Conservation (phyloP, 495 filamentous ascomycete genomes). For the Hypoxylon subgilvum region DNA sequence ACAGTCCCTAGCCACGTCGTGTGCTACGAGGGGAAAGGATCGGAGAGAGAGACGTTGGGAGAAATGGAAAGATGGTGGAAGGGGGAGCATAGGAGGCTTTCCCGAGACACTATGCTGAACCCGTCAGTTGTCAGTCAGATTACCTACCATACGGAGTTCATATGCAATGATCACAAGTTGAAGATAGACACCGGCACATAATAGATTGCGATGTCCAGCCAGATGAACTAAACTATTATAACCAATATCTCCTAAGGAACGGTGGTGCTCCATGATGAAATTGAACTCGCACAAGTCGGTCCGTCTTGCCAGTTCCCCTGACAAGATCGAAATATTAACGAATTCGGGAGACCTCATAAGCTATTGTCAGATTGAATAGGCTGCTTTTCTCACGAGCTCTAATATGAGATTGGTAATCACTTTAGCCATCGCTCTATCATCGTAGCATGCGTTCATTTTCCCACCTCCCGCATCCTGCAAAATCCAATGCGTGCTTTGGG, state of each 20-base stretch:
- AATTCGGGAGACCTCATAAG: too few species aligned
- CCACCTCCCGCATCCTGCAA: constrained; percentile 6
- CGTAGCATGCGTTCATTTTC: constrained; percentile 20
- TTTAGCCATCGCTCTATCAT: constrained; percentile 25
- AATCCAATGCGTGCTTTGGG: constrained; percentile 16
- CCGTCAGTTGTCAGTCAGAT: too few species aligned
- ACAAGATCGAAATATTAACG: too few species aligned
- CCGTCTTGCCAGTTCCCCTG: too few species aligned
- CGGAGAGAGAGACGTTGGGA: constrained; percentile 14
- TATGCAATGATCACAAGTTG: neutral
- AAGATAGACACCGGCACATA: too few species aligned
- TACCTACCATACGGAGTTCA: neutral
- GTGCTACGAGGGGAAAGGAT: constrained; percentile 16
- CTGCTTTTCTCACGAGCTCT: neutral
- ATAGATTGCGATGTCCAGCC: too few species aligned
- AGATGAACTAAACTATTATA: too few species aligned
- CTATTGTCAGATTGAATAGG: too few species aligned
- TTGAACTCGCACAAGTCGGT: too few species aligned
- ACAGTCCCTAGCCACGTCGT: constrained; percentile 9
- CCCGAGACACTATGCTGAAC: too few species aligned
- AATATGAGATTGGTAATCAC: constrained; percentile 8
- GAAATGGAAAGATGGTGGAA: constrained; percentile 22
- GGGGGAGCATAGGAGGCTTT: constrained; percentile 13
- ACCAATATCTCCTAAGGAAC: too few species aligned
- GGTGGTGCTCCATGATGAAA: too few species aligned